These are phyloP conservation scores for Corylus americana DNA, from an alignment of 306 rosid species.

Conservation along the genomic window DNA sequence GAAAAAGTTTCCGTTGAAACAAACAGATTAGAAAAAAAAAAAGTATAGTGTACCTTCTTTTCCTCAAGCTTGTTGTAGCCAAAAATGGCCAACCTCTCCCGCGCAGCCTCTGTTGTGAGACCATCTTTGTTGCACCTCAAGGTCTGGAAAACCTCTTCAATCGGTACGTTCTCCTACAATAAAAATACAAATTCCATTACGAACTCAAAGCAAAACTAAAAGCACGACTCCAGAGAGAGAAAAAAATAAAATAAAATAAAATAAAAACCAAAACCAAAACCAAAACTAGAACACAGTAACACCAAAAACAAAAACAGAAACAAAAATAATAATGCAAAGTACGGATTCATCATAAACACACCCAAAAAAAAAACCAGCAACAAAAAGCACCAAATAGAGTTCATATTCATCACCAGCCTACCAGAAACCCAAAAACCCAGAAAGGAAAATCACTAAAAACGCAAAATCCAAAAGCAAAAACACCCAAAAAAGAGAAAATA, in stretches of 20 bases:
- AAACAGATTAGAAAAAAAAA: background rate
- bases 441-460: background rate
- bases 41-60: slow-evolving; percentile 48
- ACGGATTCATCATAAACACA: background rate
- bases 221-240: background rate
- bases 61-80: slow-evolving; percentile 82
- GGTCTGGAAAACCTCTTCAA: slow-evolving; percentile 71
- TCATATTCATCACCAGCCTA: slow-evolving; percentile 21
- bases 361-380: background rate
- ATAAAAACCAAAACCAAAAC: too few relatives aligned
- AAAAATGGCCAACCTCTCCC: slow-evolving; percentile 67
- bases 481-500: background rate
- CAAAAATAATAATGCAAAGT: background rate
- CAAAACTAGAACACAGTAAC: slow-evolving; percentile 3
- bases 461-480: background rate
- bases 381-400: slow-evolving; percentile 12
- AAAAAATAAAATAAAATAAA: too few relatives aligned
- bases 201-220: slow-evolving; percentile 9
- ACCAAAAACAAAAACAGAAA: background rate
- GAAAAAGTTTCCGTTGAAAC: background rate
- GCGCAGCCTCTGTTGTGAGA: slow-evolving; percentile 61
- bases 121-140: slow-evolving; percentile 69
- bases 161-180: slow-evolving; percentile 69
- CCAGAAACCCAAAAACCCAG: background rate
- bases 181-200: background rate